Conservation (phyloP, 495 filamentous ascomycete genomes). For the Cenococcum geophilum region DNA sequence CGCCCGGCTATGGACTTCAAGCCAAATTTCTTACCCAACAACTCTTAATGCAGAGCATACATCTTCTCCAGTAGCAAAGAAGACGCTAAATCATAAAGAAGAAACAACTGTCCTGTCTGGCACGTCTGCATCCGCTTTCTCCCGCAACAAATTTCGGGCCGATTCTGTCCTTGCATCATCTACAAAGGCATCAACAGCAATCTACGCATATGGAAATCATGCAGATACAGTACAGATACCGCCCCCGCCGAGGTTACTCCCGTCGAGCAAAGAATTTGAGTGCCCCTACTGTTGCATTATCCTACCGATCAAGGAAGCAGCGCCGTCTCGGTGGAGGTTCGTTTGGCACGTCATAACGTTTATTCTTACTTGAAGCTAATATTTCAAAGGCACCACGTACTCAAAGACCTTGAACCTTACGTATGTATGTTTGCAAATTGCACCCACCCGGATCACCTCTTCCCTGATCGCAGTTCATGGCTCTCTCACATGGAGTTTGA, state of each 20-base stretch:
- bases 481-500: constrained; percentile 13
- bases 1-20: neutral
- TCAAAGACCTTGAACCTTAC: constrained; percentile 21
- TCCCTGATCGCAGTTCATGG: constrained; percentile 13
- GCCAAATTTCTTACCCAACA: neutral
- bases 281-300: constrained; percentile 3
- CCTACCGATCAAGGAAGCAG: constrained; percentile 4
- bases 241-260: neutral
- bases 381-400: constrained; percentile 1
- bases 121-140: neutral
- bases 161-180: constrained; percentile 1
- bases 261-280: constrained; percentile 2
- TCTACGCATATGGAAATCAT: neutral
- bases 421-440: constrained; percentile 19
- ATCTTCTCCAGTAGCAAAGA: neutral
- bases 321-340: constrained; percentile 4
- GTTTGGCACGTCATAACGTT: no score
- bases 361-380: no score
- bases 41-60: neutral
- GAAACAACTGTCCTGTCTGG: neutral
- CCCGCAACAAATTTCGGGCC: neutral
- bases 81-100: neutral
- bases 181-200: neutral
- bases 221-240: neutral
- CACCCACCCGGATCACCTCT: neutral